These are phyloP conservation scores for Fusarium proliferatum DNA, from an alignment of 2,329 filamentous ascomycete species.

Conservation along the genomic window DNA sequence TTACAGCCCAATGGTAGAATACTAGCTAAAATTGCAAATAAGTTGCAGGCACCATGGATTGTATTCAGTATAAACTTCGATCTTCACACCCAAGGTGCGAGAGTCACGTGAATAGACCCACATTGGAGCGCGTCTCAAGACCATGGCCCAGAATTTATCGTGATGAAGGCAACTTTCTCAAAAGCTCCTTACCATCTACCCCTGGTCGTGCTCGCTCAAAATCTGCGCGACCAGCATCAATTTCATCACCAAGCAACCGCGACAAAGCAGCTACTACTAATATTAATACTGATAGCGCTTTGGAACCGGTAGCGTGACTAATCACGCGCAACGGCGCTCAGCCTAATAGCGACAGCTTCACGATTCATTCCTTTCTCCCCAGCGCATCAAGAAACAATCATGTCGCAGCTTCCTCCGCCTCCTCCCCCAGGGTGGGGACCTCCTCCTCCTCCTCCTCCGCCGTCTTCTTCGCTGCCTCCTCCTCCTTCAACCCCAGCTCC, in stretches of 20 bases:
- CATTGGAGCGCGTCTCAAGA: slow-evolving; percentile 36
- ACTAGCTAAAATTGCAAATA: not conserved
- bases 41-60: not conserved
- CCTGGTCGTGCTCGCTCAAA: slow-evolving; percentile 45
- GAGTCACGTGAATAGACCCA: slow-evolving; percentile 41
- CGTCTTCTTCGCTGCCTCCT: slow-evolving; percentile 66
- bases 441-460: slow-evolving; percentile 66
- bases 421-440: slow-evolving; percentile 70
- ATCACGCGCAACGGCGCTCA: slow-evolving; percentile 52
- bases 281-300: slow-evolving; percentile 25
- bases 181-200: slow-evolving; percentile 43
- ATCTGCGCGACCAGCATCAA: slow-evolving; percentile 45
- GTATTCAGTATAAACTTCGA: not conserved
- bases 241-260: slow-evolving; percentile 36
- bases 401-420: slow-evolving; percentile 66
- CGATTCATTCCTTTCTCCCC: slow-evolving; percentile 32
- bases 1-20: not conserved
- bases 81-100: not conserved
- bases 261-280: not conserved
- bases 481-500: slow-evolving; percentile 71
- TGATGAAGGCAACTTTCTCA: slow-evolving; percentile 43
- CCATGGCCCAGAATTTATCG: slow-evolving; percentile 51
- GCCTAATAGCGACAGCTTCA: slow-evolving; percentile 45
- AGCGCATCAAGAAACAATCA: slow-evolving; percentile 51
- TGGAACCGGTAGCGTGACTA: slow-evolving; percentile 46